Evolutionary conservation across 2,329 filamentous ascomycete species (phyloP), one percentile per base, ranked within the genome.

Genomic region (Clonostachys solani): DNA sequence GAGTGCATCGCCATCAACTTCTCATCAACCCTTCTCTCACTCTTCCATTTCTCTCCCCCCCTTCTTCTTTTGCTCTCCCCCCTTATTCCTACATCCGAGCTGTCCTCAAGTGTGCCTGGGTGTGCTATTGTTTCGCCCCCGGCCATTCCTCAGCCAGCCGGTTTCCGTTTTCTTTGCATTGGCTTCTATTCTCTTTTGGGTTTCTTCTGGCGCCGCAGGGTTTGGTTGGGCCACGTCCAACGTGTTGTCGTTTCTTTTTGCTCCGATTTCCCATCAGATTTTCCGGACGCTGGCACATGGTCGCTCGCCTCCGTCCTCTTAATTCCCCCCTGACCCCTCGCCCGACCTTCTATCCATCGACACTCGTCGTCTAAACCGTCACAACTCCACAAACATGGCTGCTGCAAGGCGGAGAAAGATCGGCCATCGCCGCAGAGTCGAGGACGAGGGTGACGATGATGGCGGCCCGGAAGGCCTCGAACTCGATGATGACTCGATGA

Each of bases 381-480:
- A n/a, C 36, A 54, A 50, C 49, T 51, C 51, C 52, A 54, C 52
- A 58, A 58, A 42, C 54, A 67, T 66, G 64, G 60, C 65, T 61
- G 65, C 63, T 50, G 64, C 77, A 60, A 78, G 80, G 61, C 80
- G 82, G 65, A 84, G 78, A 69, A 84, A 83, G 67, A 78, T 86
- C 65, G 81, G 82, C 62, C 81, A 81, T 56, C 80, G 84, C 60
- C 82, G 85, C 63, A 80, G 84, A 56, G 76, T 83, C 54, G 83
- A 84, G 65, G 84, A 88, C 59, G 84, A 88, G 62, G 84, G 78
- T 56, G 85, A 87, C 57, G 85, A 87, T 54, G 84, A 87, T 53
- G 78, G 71, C 54, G 75, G 73, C 50, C 71, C 66, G 45, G 78
- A 80, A 50, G 68, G 71, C 46, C 67, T 76, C 49, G 81, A 84